Conservation (phyloP, 306 rosid genomes). For the Phaseolus lunatus region DNA sequence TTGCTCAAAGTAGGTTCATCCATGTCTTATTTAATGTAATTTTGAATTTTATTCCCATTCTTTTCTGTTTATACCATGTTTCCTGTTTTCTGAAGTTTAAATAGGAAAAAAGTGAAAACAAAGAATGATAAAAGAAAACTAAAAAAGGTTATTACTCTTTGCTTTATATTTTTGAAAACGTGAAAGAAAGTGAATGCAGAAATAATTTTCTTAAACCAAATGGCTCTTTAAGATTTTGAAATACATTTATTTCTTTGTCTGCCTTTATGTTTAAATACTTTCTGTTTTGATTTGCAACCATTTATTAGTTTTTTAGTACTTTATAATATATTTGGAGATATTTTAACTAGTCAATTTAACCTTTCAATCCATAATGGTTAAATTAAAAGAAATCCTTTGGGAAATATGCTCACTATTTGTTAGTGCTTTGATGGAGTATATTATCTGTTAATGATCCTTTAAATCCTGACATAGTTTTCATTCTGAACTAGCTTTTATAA, state of each 20-base stretch:
- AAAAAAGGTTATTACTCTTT: neutral
- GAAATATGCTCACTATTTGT: neutral
- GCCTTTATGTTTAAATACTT: constrained; percentile 8
- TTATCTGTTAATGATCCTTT: neutral
- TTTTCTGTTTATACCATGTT: neutral
- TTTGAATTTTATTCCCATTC: no score
- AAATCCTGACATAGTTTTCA: neutral
- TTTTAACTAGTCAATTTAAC: neutral
- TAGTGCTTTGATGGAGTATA: constrained; percentile 17
- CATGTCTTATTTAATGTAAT: constrained; percentile 9
- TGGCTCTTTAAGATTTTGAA: neutral
- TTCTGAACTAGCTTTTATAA: neutral
- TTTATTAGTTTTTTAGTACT: neutral
- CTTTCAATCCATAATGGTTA: neutral
- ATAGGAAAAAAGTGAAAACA: neutral
- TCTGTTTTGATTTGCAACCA: neutral
- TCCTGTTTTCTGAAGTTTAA: constrained; percentile 1
- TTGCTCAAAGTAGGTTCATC: constrained; percentile 61
- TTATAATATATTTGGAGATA: constrained; percentile 1
- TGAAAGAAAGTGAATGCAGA: neutral
- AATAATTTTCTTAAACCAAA: neutral
- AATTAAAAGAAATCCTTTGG: neutral
- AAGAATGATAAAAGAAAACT: neutral
- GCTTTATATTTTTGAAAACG: neutral
- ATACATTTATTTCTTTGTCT: neutral